phyloP scores from a whole-genome alignment of 1,139 yeast species.

The Scheffersomyces quercinus region DNA sequence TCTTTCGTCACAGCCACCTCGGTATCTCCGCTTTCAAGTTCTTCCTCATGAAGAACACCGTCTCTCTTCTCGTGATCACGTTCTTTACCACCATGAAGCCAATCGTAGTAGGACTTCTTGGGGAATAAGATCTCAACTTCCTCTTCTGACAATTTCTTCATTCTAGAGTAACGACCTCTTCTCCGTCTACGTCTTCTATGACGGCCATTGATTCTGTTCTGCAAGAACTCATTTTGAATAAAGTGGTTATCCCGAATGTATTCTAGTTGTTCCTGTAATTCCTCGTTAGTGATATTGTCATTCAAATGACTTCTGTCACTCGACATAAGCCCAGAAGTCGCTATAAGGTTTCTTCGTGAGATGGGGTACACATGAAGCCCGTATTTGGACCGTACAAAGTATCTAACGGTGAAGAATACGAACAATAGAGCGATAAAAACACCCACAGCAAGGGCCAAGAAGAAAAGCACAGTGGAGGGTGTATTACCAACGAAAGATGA shows the following conservation, averaged over 20 bases:
- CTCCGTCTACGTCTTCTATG: conserved; percentile 36
- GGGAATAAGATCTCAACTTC: conserved; percentile 74
- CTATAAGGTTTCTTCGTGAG: conserved; percentile 17
- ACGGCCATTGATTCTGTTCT: conserved; percentile 22
- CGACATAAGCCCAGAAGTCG: conserved; percentile 5
- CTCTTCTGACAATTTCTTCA: conserved; percentile 55
- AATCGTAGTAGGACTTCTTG: conserved; percentile 55
- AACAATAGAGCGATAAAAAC: conserved; percentile 55
- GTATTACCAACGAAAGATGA: conserved; percentile 41
- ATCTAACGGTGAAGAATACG: conserved; percentile 58
- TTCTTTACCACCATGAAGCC: conserved; percentile 61
- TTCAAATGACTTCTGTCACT: not conserved
- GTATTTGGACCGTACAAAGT: conserved; percentile 55
- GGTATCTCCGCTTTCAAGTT: conserved; percentile 1
- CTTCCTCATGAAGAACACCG: conserved; percentile 39
- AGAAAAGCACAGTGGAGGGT: conserved; percentile 63
- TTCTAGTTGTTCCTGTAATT: conserved; percentile 37
- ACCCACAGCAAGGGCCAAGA: conserved; percentile 65
- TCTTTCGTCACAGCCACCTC: not conserved
- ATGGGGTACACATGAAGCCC: conserved; percentile 54
- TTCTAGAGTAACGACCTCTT: conserved; percentile 42
- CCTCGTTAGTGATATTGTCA: conserved; percentile 19
- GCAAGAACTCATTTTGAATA: conserved; percentile 32
- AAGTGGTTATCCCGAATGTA: conserved; percentile 34
- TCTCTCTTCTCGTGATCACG: conserved; percentile 34